Evolutionary conservation across 805 yeast genomes (phyloP).

Genomic region (Limtongia smithiae): DNA sequence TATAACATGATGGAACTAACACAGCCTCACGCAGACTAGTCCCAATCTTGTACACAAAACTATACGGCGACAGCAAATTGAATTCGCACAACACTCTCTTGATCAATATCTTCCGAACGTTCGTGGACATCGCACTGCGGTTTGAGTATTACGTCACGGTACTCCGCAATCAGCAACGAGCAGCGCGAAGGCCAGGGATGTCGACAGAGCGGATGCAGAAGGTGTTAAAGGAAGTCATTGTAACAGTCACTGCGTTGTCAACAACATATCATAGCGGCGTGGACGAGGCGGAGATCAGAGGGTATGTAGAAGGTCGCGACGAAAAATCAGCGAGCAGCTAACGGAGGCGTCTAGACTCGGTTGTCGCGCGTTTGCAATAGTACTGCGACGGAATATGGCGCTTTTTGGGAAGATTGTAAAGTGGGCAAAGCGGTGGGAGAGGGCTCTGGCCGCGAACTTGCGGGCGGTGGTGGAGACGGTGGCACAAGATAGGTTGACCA

Average conservation of each 20-base stretch:
- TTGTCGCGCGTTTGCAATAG: too few species aligned
- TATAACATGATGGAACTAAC: too few species aligned
- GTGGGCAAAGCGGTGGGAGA: too few species aligned
- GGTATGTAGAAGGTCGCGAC: constrained; percentile 1
- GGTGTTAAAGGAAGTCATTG: not conserved
- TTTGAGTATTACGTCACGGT: constrained; percentile 13
- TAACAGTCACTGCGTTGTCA: not conserved
- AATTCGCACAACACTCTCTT: constrained; percentile 17
- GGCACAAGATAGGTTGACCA: too few species aligned
- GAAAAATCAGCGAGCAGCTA: too few species aligned
- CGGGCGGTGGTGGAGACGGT: too few species aligned
- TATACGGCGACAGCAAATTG: constrained; percentile 12
- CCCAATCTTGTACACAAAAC: constrained; percentile 3
- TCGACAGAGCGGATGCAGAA: not conserved
- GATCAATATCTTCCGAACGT: constrained; percentile 16
- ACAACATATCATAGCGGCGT: not conserved
- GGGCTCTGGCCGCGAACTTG: too few species aligned
- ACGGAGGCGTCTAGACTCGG: too few species aligned
- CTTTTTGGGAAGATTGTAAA: too few species aligned
- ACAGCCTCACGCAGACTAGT: constrained; percentile 2
- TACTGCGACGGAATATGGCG: too few species aligned
- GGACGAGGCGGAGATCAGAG: not conserved
- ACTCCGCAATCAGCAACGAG: not conserved
- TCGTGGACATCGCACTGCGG: constrained; percentile 20
- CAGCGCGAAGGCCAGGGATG: not conserved